A percentile compares a stretch with the other conserved stretches of the same genome.
Evolutionary conservation across 129 eudicot species (phyloP).

Genomic region (Erigeron canadensis): DNA sequence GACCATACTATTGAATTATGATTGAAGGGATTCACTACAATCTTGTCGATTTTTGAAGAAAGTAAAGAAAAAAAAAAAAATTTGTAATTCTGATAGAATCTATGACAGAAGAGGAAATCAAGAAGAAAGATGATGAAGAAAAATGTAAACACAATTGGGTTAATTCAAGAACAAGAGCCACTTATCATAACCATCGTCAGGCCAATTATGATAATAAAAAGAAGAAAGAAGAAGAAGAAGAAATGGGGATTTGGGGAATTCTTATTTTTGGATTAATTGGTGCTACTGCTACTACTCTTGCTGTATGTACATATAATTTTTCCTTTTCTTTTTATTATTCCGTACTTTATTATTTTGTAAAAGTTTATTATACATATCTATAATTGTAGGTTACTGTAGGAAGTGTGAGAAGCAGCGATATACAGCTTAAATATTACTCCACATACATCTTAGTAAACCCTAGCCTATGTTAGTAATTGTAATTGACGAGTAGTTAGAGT

Average conservation of each 20-base stretch:
- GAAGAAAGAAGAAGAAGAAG: slow-evolving; percentile 35
- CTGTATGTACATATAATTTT: slow-evolving; percentile 39
- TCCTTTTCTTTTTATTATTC: not conserved
- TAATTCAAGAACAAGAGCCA: slow-evolving; percentile 27
- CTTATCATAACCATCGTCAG: not conserved
- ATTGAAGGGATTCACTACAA: slow-evolving; percentile 13
- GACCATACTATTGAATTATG: slow-evolving; percentile 13
- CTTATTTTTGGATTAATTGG: slow-evolving; percentile 71
- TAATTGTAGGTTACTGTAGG: no score
- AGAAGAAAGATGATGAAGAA: slow-evolving; percentile 30
- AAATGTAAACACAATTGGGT: slow-evolving; percentile 16
- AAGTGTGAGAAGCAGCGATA: no score
- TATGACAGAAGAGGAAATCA: slow-evolving; percentile 19
- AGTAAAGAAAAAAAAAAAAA: no score
- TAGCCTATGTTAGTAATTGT: no score
- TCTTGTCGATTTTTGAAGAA: not conserved
- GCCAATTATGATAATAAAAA: not conserved
- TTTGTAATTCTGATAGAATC: no score
- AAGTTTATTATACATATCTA: no score
- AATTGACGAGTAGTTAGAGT: no score
- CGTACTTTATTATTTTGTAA: no score
- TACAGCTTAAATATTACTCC: no score
- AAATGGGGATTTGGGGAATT: slow-evolving; percentile 67
- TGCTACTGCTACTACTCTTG: slow-evolving; percentile 70
- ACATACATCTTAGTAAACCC: no score